phyloP scores from a whole-genome alignment of 2,329 filamentous ascomycete species.

The Neurospora sp. region DNA sequence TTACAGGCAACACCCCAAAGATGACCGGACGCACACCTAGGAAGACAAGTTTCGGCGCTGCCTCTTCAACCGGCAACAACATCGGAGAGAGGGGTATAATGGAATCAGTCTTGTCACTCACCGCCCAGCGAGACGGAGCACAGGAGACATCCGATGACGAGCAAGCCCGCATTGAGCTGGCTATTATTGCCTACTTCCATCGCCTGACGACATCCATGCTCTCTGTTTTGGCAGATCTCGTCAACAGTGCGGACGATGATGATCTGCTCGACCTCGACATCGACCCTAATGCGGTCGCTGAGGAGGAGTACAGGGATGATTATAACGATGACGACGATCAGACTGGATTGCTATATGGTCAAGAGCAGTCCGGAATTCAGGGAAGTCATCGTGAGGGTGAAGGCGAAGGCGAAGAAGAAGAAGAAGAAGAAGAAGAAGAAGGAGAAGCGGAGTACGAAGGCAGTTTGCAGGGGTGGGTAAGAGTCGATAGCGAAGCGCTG shows the following conservation, averaged over 20 bases:
- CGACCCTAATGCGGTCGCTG: constrained; percentile 16
- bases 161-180: constrained; percentile 50
- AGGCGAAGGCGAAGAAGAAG: constrained; percentile 4
- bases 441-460: constrained; percentile 15
- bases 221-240: constrained; percentile 50
- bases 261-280: constrained; percentile 22
- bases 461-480: constrained; percentile 31
- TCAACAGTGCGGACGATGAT: constrained; percentile 39
- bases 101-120: constrained; percentile 37
- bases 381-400: background rate
- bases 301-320: constrained; percentile 11
- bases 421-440: background rate
- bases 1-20: constrained; percentile 26
- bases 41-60: constrained; percentile 18
- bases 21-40: constrained; percentile 4
- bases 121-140: constrained; percentile 23
- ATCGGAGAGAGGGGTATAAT: constrained; percentile 20
- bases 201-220: constrained; percentile 60
- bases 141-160: constrained; percentile 32
- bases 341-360: background rate
- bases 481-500: constrained; percentile 55
- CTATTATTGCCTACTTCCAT: constrained; percentile 74
- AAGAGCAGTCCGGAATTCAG: background rate
- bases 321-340: constrained; percentile 15
- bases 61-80: constrained; percentile 15